These are phyloP conservation scores for Hericium erinaceus DNA, from an alignment of 768 basidiomycete species.

Conservation along the genomic window DNA sequence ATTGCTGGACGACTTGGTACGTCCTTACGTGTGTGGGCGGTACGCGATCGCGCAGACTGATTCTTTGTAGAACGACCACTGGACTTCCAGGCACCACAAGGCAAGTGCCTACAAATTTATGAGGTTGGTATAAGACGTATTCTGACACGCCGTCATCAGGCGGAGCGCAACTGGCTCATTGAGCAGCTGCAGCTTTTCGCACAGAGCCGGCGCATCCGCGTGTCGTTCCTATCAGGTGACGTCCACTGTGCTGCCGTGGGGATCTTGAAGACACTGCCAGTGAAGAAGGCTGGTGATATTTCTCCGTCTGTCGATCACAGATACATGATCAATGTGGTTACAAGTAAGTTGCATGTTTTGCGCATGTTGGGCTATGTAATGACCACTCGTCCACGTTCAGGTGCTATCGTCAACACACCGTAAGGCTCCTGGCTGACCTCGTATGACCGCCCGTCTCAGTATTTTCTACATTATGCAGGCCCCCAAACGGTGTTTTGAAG, in stretches of 20 bases:
- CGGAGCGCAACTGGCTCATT: conserved; percentile 87
- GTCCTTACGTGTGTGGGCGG: conserved; percentile 10
- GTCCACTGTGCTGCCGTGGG: conserved; percentile 89
- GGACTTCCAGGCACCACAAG: conserved; percentile 79
- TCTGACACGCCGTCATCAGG: conserved; percentile 30
- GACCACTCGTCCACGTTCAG: conserved; percentile 22
- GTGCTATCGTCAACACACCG: conserved; percentile 97
- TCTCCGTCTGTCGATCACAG: conserved; percentile 57
- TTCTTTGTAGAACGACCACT: conserved; percentile 68
- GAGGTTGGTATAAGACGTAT: not conserved
- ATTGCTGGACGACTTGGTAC: conserved; percentile 82
- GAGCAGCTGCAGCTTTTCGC: conserved; percentile 72
- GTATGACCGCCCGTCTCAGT: not conserved
- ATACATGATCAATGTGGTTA: conserved; percentile 86
- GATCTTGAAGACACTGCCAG: conserved; percentile 55
- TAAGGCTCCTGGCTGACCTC: conserved; percentile 25
- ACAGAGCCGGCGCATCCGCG: conserved; percentile 46
- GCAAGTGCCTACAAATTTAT: conserved; percentile 23
- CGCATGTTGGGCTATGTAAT: not conserved
- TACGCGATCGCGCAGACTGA: not conserved
- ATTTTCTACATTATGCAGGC: conserved; percentile 21
- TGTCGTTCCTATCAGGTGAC: conserved; percentile 88
- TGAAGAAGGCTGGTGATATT: conserved; percentile 38
- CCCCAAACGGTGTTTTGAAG: conserved; percentile 61
- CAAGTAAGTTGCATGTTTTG: conserved; percentile 39